Evolutionary conservation across 2,329 filamentous ascomycete genomes (phyloP).

Genomic region (Onygenales sp.): DNA sequence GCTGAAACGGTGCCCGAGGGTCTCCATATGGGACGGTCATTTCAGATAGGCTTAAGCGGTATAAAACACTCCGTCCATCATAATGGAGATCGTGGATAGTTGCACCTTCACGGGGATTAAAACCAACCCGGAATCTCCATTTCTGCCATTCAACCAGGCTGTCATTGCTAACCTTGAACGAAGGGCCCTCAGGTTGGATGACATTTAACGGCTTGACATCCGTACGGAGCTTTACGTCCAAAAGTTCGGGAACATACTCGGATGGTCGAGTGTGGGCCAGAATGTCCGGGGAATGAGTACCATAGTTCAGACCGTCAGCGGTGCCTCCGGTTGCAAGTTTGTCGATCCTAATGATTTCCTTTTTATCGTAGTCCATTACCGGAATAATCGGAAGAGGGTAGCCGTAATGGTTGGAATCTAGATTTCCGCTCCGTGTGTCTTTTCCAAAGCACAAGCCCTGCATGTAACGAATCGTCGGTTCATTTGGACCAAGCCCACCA

Average conservation of each 20-base stretch:
- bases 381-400: conserved; percentile 53
- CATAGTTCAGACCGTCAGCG: conserved; percentile 38
- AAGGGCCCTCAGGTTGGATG: conserved; percentile 56
- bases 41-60: conserved; percentile 56
- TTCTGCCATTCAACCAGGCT: conserved; percentile 51
- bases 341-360: conserved; percentile 48
- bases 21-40: conserved; percentile 60
- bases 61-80: conserved; percentile 52
- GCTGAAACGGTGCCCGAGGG: conserved; percentile 52
- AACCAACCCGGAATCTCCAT: conserved; percentile 58
- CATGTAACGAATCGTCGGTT: conserved; percentile 42
- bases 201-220: conserved; percentile 60
- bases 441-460: conserved; percentile 47
- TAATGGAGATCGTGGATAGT: conserved; percentile 59
- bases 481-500: conserved; percentile 41
- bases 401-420: conserved; percentile 53
- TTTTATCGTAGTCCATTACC: conserved; percentile 49
- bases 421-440: conserved; percentile 37
- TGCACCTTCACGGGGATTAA: conserved; percentile 59
- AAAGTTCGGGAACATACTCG: conserved; percentile 44
- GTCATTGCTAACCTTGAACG: conserved; percentile 47
- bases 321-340: conserved; percentile 44
- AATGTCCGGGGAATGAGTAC: conserved; percentile 34
- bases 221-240: conserved; percentile 39
- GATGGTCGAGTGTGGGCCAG: conserved; percentile 44